Evolutionary conservation across 108 stramenopile genomes (phyloP).

Genomic region (Ochromonas danica): DNA sequence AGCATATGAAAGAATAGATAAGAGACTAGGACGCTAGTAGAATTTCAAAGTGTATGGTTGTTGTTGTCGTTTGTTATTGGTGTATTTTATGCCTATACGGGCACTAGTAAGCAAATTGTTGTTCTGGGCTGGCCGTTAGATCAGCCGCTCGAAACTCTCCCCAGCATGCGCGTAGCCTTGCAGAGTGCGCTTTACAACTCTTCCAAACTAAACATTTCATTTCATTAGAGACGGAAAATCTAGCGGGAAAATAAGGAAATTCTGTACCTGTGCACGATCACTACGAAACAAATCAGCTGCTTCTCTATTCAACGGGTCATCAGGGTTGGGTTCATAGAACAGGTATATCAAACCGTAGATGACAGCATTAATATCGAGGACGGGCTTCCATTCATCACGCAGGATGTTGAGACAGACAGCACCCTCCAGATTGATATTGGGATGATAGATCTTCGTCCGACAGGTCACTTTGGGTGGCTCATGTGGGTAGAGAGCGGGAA

Average conservation of each 20-base stretch:
- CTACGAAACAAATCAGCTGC: slow-evolving; percentile 93
- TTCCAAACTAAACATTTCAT: not conserved
- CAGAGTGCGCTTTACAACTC: slow-evolving; percentile 27
- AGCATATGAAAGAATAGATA: not conserved
- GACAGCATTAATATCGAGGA: slow-evolving; percentile 96
- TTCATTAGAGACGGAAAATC: too few relatives aligned
- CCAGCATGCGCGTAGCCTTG: slow-evolving; percentile 30
- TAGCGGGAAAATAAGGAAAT: too few relatives aligned
- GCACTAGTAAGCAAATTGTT: too few relatives aligned
- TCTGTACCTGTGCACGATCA: slow-evolving; percentile 58
- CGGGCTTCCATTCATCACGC: slow-evolving; percentile 98
- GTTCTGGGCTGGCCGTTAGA: not conserved
- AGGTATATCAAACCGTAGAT: slow-evolving; percentile 95
- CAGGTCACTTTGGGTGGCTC: slow-evolving; percentile 95
- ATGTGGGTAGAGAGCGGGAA: slow-evolving; percentile 96
- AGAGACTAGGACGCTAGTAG: not conserved
- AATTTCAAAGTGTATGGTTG: too few relatives aligned
- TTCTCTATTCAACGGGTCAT: slow-evolving; percentile 98
- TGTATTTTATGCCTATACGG: too few relatives aligned
- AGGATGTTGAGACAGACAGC: slow-evolving; percentile 98
- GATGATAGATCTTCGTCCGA: slow-evolving; percentile 89
- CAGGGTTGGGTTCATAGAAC: slow-evolving; percentile 98
- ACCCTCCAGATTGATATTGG: slow-evolving; percentile 96
- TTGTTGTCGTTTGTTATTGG: too few relatives aligned
- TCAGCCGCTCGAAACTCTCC: not conserved